Percentiles rank a stretch among this genome's conserved stretches.
Evolutionary conservation across 495 filamentous ascomycete species (phyloP).

Genomic region (Xanthoparmelia taractica): DNA sequence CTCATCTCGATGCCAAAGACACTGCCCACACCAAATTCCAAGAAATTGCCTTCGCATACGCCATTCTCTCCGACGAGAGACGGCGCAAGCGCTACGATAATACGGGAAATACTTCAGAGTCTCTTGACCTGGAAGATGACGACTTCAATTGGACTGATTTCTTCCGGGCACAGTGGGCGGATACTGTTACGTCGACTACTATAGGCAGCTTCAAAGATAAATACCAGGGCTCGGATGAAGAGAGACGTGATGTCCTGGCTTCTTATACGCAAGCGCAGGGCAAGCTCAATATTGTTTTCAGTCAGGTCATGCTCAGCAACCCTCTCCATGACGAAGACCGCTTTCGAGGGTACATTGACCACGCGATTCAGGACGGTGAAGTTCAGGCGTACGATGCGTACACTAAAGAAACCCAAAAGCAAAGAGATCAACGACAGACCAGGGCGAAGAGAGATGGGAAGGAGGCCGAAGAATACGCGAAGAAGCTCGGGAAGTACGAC

Average conservation of each 20-base stretch:
- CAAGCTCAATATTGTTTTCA: conserved; percentile 66
- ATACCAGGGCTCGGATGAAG: conserved; percentile 86
- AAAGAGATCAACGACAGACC: conserved; percentile 47
- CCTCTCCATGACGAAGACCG: conserved; percentile 79
- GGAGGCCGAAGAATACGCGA: conserved; percentile 63
- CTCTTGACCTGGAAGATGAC: conserved; percentile 57
- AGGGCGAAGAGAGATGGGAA: conserved; percentile 50
- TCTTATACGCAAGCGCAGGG: conserved; percentile 65
- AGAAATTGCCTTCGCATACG: conserved; percentile 85
- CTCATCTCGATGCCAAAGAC: conserved; percentile 50
- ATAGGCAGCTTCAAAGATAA: conserved; percentile 63
- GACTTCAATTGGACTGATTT: conserved; percentile 88
- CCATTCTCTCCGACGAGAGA: conserved; percentile 71
- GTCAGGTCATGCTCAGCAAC: conserved; percentile 76
- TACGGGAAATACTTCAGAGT: conserved; percentile 80
- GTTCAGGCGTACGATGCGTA: conserved; percentile 61
- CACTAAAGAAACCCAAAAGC: conserved; percentile 58
- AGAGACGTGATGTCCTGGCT: conserved; percentile 63
- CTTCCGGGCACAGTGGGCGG: conserved; percentile 71
- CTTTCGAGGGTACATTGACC: conserved; percentile 70
- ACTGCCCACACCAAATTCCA: conserved; percentile 76
- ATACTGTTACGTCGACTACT: conserved; percentile 57
- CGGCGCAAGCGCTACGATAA: conserved; percentile 78
- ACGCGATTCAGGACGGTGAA: conserved; percentile 62
- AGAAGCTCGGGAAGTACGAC: conserved; percentile 61